Base-by-base conservation (phyloP, 768 basidiomycete genomes). In the Kwoniella sp. region DNA sequence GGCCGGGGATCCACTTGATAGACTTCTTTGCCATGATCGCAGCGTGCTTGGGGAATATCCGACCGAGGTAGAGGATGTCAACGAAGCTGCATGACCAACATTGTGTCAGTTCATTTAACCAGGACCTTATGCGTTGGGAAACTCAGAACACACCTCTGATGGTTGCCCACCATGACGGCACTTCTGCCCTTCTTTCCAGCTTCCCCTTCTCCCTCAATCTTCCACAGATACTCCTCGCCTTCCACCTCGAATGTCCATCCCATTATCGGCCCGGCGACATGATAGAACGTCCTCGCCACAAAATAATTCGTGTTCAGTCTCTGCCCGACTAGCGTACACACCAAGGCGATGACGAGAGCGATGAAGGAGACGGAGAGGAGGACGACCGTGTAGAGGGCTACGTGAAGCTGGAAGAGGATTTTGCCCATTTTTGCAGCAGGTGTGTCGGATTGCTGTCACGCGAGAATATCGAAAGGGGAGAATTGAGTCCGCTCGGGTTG, bases 1-100 rank as follows among this genome's bases (percentile, higher is more conserved):
- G 85, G 26, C 86, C 72, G 0, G 95, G 95, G 0, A 87, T 84
- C 84, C 84, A 93, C 71, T 88, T 87, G 47, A 98, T 83, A 37
- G 90, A 89, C 75, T 89, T 89, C 85, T 98, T 98, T 25, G 93
- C 88, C 87, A 93, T 91, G 79, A 98, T 93, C 28, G 90, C 87
- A 13, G 91, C 85, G 64, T 86, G 86, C 71, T 85, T 86, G 11
- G 92, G 95, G 82, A 95, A 89, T 67, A 92, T 84, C 71, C 91
- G 90, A 63, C 88, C 92, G 54, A 93, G 82, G 72, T 87, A 87
- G 37, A 94, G 76, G 64, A 99, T 85, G 61, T 78, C 74, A 8
- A 78, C 69, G 57, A 78, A 74, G 70, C 75, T 77, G 54, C 17
- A 8, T 81, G 37, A 86, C 90, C 50, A 88, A 41, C 45, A 34